Conservation (phyloP, 2,329 filamentous ascomycete genomes). For the Aureobasidium sp. region DNA sequence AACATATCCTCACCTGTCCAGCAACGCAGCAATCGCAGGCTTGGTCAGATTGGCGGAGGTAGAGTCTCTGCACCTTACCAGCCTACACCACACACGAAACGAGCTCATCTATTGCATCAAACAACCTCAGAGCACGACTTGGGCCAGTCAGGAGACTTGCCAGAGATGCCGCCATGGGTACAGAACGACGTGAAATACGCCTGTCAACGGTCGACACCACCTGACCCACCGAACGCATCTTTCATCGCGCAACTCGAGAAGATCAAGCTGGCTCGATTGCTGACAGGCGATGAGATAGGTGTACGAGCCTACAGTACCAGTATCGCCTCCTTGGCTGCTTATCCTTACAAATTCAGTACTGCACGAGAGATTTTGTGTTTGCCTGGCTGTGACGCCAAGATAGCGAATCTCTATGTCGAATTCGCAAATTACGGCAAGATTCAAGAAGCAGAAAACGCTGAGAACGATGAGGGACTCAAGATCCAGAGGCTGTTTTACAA, state of each 20-base stretch:
- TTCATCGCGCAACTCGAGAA: conserved; percentile 71
- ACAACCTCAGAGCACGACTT: conserved; percentile 75
- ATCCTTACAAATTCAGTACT: conserved; percentile 54
- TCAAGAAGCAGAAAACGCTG: conserved; percentile 56
- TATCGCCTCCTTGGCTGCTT: conserved; percentile 77
- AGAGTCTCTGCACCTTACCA: conserved; percentile 24
- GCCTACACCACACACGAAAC: conserved; percentile 1
- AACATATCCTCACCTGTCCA: background rate
- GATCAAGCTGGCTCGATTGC: conserved; percentile 62
- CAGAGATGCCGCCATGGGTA: conserved; percentile 64
- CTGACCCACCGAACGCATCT: conserved; percentile 60
- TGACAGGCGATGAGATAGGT: conserved; percentile 70
- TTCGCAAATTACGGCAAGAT: conserved; percentile 58
- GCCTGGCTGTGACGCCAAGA: conserved; percentile 75
- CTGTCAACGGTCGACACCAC: conserved; percentile 70
- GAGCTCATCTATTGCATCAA: conserved; percentile 52
- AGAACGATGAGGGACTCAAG: conserved; percentile 56
- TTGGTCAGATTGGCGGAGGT: conserved; percentile 25
- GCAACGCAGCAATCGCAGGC: background rate
- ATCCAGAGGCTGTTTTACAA: conserved; percentile 66
- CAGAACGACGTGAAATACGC: conserved; percentile 60
- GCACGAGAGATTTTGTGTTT: conserved; percentile 44
- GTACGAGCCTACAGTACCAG: conserved; percentile 80
- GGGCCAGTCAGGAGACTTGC: conserved; percentile 43
- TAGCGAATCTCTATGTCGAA: conserved; percentile 69